Evolutionary conservation across 2,329 filamentous ascomycete genomes (phyloP).

Genomic region (Cercospora sp.): DNA sequence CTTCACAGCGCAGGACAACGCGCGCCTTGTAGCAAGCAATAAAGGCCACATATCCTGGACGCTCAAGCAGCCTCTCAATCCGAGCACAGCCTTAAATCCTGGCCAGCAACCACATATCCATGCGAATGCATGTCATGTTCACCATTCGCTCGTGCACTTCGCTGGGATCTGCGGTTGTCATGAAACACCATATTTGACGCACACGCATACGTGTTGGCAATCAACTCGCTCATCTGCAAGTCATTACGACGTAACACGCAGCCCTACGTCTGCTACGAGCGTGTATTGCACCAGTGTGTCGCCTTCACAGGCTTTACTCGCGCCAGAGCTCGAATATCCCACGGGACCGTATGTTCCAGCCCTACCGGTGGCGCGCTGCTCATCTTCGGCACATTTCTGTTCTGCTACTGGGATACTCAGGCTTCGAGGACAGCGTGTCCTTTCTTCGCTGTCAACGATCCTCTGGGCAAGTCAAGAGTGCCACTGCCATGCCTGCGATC

Average conservation of each 20-base stretch:
- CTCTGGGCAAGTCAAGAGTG: neutral
- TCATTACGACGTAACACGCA: neutral
- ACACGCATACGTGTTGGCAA: neutral
- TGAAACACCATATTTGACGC: neutral
- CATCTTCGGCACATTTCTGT: neutral
- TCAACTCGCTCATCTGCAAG: neutral
- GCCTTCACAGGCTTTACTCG: neutral
- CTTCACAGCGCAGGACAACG: neutral
- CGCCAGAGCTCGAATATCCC: neutral
- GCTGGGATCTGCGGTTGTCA: neutral
- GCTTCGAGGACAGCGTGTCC: neutral
- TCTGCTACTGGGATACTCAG: neutral
- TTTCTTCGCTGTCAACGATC: neutral
- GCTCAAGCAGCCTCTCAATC: neutral
- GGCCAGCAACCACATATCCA: neutral
- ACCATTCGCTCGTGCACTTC: neutral
- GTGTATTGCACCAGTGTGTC: neutral
- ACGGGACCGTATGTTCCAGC: neutral
- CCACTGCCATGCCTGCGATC: neutral
- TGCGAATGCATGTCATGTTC: conserved; percentile 4
- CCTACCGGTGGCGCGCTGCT: neutral
- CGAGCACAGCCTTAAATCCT: neutral
- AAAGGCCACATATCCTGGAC: neutral
- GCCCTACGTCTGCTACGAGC: neutral
- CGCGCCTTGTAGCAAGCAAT: neutral